phyloP scores from a whole-genome alignment of 1,284 basidiomycete genomes.

The Paramarasmius palmivorus region DNA sequence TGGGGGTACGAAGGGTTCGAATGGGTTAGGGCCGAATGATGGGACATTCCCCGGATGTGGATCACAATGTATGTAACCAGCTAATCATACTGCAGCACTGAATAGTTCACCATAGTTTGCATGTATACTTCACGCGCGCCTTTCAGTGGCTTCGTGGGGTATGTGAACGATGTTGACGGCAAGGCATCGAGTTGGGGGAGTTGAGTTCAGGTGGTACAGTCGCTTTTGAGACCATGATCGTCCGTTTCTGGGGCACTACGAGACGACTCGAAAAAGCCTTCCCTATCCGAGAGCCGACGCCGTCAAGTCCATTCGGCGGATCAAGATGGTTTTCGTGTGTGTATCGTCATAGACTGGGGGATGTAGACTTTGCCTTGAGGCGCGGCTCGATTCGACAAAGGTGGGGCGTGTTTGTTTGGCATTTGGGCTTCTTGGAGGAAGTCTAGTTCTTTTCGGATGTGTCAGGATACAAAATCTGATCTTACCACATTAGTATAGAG shows the following conservation, averaged over 20 bases:
- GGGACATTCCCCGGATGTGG: constrained; percentile 84
- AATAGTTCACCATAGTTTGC: constrained; percentile 84
- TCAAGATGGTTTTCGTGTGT: constrained; percentile 78
- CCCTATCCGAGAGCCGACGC: constrained; percentile 74
- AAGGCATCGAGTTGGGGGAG: constrained; percentile 8
- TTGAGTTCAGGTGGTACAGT: constrained; percentile 16
- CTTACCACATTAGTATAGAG: neutral
- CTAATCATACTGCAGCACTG: constrained; percentile 83
- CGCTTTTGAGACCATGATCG: constrained; percentile 14
- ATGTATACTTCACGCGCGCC: constrained; percentile 70
- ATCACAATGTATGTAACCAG: constrained; percentile 86
- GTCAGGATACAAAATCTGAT: constrained; percentile 76
- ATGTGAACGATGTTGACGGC: constrained; percentile 19
- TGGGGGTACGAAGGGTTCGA: constrained; percentile 62
- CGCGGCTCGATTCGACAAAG: constrained; percentile 66
- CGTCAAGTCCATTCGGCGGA: constrained; percentile 89
- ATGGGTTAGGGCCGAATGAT: constrained; percentile 77
- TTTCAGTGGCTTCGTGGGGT: constrained; percentile 42
- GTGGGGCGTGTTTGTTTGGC: constrained; percentile 58
- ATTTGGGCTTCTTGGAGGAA: constrained; percentile 73
- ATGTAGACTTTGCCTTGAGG: constrained; percentile 74
- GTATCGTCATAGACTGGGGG: constrained; percentile 75
- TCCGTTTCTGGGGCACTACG: constrained; percentile 56
- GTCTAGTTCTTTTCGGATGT: constrained; percentile 81
- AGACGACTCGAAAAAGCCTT: constrained; percentile 50